Conservation (phyloP, 148 eudicot species). For the Pouteria glomerata region DNA sequence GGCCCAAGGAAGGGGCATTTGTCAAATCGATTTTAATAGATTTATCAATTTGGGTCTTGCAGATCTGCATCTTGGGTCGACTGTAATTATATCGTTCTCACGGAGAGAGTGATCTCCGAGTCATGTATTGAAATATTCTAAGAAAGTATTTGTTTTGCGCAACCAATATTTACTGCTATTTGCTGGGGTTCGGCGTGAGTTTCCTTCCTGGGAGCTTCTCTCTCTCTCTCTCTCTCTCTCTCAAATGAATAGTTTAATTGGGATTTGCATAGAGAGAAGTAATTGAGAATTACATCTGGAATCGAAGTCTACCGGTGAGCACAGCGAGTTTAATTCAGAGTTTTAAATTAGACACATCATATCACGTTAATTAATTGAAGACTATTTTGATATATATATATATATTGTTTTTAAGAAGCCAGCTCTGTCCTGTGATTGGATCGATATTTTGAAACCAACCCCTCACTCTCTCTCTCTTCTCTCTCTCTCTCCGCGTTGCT, state of each 20-base stretch:
- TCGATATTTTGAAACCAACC: too few species aligned
- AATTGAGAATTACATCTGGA: background rate
- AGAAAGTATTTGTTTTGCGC: background rate
- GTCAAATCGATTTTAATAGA: background rate
- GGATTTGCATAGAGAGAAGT: background rate
- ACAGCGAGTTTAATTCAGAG: background rate
- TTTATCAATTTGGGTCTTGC: background rate
- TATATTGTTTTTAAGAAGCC: slow-evolving; percentile 9
- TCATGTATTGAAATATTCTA: slow-evolving; percentile 8
- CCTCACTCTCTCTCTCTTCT: too few species aligned
- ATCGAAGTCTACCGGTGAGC: slow-evolving; percentile 1
- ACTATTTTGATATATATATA: too few species aligned
- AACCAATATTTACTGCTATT: background rate
- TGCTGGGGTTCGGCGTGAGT: background rate
- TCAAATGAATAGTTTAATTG: background rate
- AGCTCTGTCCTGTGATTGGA: slow-evolving; percentile 9
- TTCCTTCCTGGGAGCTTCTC: background rate
- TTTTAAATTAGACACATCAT: background rate
- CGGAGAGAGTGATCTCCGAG: background rate
- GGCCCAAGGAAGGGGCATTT: background rate
- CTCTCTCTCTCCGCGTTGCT: slow-evolving; percentile 13
- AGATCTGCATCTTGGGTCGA: background rate
- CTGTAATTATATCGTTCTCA: background rate
- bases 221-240: background rate
- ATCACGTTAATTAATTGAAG: background rate